Percentiles rank a stretch among this genome's conserved stretches.
Evolutionary conservation across 2,329 filamentous ascomycete genomes (phyloP).

Genomic region (Penicillium psychrosexuale): DNA sequence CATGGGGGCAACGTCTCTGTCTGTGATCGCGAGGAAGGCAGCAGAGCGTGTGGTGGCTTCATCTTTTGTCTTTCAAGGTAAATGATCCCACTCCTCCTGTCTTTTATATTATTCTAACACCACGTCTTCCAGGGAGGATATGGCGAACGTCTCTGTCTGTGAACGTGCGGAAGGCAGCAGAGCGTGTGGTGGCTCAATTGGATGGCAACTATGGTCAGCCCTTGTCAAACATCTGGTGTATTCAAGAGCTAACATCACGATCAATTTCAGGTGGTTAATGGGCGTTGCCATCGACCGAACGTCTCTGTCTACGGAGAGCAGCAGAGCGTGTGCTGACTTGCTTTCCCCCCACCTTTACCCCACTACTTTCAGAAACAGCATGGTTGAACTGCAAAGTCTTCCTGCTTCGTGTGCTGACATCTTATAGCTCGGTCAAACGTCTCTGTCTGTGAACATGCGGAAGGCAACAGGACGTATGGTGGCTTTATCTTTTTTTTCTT

Average conservation of each 20-base stretch:
- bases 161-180: background rate
- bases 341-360: background rate
- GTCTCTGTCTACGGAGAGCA: constrained; percentile 1
- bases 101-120: too few species aligned
- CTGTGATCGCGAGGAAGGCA: background rate
- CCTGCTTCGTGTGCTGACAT: background rate
- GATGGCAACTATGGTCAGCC: background rate
- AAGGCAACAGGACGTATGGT: background rate
- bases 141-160: background rate
- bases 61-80: too few species aligned
- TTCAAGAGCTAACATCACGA: background rate
- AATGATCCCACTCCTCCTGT: too few species aligned
- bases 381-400: background rate
- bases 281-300: background rate
- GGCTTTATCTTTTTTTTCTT: background rate
- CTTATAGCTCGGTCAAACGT: background rate
- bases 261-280: background rate
- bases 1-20: background rate
- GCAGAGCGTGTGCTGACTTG: background rate
- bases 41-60: background rate
- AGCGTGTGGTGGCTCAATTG: background rate
- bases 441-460: background rate
- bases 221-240: background rate
- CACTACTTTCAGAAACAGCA: background rate
- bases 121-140: too few species aligned